phyloP scores from a whole-genome alignment of 305 asterid genomes.

The Stenogyne calaminthoides region DNA sequence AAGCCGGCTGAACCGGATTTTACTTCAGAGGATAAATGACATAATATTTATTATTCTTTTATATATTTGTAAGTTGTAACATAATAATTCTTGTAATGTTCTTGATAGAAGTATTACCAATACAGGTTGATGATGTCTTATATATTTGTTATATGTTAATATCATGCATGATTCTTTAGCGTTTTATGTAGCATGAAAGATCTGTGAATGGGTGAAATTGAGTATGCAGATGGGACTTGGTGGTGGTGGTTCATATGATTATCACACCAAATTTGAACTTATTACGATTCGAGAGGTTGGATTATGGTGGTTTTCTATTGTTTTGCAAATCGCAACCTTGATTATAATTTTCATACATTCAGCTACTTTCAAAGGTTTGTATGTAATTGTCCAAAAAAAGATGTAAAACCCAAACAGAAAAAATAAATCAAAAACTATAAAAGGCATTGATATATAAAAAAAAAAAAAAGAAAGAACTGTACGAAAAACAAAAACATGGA shows the following conservation, averaged over 20 bases:
- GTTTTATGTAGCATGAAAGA: background rate
- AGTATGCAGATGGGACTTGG: background rate
- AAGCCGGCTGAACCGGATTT: slow-evolving; percentile 74
- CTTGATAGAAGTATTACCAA: background rate
- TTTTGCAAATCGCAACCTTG: background rate
- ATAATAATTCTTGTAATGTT: slow-evolving; percentile 20
- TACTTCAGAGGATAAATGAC: slow-evolving; percentile 43
- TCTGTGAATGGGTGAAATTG: background rate
- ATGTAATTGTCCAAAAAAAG: too few species aligned
- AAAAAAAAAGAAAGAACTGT: too few species aligned
- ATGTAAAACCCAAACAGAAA: background rate
- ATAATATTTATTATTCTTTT: slow-evolving; percentile 14
- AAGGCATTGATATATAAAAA: background rate
- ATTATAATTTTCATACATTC: background rate
- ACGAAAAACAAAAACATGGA: background rate
- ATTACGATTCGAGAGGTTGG: background rate
- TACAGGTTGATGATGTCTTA: background rate
- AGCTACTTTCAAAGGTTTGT: background rate
- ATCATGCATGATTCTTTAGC: background rate
- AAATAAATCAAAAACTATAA: background rate
- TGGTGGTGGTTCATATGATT: too few species aligned
- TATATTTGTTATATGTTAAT: background rate
- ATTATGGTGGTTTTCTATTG: too few species aligned
- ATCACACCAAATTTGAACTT: background rate
- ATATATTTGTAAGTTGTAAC: slow-evolving; percentile 40